Evolutionary conservation across 352 stramenopile genomes (phyloP).

Genomic region (Hyaloperonospora brassicae): DNA sequence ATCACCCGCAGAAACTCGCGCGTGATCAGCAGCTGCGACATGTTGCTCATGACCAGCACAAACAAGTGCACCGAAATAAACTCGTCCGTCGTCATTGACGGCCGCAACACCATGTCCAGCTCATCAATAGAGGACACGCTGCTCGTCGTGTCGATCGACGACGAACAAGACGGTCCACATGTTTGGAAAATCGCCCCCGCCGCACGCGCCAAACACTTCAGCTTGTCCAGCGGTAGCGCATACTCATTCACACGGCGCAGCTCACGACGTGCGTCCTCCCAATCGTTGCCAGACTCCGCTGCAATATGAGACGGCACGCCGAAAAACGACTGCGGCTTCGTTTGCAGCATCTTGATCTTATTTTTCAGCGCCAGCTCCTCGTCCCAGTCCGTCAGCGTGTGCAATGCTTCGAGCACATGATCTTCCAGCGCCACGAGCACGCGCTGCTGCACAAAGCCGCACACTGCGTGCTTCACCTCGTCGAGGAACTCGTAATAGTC

Average conservation of each 20-base stretch:
- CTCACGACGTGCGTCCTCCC: constrained; percentile 48
- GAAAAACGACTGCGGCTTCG: constrained; percentile 46
- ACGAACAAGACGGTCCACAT: constrained; percentile 23
- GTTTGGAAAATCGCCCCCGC: constrained; percentile 48
- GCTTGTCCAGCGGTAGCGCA: constrained; percentile 55
- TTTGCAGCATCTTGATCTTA: constrained; percentile 51
- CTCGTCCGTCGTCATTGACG: constrained; percentile 53
- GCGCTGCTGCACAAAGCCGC: constrained; percentile 38
- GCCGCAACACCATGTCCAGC: constrained; percentile 25
- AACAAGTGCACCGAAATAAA: constrained; percentile 60
- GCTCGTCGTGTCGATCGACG: constrained; percentile 14
- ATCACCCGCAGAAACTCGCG: constrained; percentile 46
- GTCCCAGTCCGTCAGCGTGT: constrained; percentile 41
- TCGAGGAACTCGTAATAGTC: constrained; percentile 58
- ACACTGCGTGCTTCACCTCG: constrained; percentile 49
- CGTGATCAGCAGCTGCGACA: constrained; percentile 37
- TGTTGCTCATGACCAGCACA: constrained; percentile 46
- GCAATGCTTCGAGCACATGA: constrained; percentile 46
- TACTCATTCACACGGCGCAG: constrained; percentile 48
- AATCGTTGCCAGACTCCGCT: constrained; percentile 35
- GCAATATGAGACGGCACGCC: constrained; percentile 41
- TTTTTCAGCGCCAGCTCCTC: constrained; percentile 36
- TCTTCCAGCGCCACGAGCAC: constrained; percentile 55
- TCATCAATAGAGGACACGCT: constrained; percentile 34
- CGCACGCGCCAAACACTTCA: constrained; percentile 59